These are phyloP conservation scores for Sextonia rubra DNA, from an alignment of 164 flowering plant genomes.

Conservation along the genomic window DNA sequence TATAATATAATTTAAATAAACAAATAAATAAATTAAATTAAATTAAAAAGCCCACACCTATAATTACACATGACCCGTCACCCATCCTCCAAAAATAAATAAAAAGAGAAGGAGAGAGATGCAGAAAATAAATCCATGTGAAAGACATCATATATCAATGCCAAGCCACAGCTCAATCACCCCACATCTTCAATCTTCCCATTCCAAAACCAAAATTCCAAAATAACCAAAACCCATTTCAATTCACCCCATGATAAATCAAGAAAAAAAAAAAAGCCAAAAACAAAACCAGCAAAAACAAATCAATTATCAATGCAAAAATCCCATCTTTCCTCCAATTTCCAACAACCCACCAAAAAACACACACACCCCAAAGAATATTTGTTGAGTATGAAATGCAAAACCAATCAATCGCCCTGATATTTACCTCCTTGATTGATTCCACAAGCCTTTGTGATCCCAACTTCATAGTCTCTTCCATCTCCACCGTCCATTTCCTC, in stretches of 20 bases:
- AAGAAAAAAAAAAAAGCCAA: not conserved
- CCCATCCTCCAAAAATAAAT: not conserved
- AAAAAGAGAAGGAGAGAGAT: not conserved
- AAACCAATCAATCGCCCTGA: no score
- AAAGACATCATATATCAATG: not conserved
- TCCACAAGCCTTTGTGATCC: not conserved
- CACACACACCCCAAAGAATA: no score
- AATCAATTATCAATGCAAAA: not conserved
- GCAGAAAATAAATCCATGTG: no score
- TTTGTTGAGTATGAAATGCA: no score
- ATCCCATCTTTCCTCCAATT: not conserved
- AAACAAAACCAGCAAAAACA: not conserved
- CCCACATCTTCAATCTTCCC: not conserved
- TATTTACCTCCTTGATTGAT: not conserved
- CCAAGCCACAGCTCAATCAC: not conserved
- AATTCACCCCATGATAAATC: not conserved
- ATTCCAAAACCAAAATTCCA: not conserved
- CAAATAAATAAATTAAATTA: no score
- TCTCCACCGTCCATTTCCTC: not conserved
- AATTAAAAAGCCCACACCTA: no score
- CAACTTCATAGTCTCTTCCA: not conserved
- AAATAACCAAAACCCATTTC: not conserved
- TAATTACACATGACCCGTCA: not conserved
- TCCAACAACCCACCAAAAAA: no score
- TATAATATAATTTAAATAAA: no score